Evolutionary conservation across 2,329 filamentous ascomycete genomes (phyloP), one percentile per base, ranked within the genome.

Genomic region (Paraphoma chrysanthemicola): DNA sequence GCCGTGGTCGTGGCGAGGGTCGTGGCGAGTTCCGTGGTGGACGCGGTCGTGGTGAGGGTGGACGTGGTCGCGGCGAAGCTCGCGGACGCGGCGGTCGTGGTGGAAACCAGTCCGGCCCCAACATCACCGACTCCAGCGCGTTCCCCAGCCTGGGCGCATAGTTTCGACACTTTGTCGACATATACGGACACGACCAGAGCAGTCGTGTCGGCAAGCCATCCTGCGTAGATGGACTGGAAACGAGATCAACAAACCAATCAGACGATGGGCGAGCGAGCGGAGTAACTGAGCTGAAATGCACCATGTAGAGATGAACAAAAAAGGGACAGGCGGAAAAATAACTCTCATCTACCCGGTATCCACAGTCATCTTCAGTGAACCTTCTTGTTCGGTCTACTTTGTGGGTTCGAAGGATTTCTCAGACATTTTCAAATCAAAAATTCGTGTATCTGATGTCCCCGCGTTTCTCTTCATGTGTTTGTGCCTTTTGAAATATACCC

Each of bases 81-180:
- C 80, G 82, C 70, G 80, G 82, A 59, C 81, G 82, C 68, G 79
- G 82, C 64, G 82, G 84, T 63, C 83, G 75, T 64, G 76, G 76
- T 61, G 72, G 71, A 57, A 64, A 56, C 49, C 62, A 63, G 57
- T 72, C 78, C 56, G 69, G 74, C 59, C 78, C 81, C 75, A 82
- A 83, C 76, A 73, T 82, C 66, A 69, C 75, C 61, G 83, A 85
- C 74, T 72, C 76, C 64, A 80, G 71, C 60, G 82, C 82, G 62
- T 85, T 85, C 80, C 83, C 83, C 53, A 82, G 77, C 76, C 74
- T 85, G 63, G 83, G 82, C 69, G 68, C 76, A 68, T 80, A 80
- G 54, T 65, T 51, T 63, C 63, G 59, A 68, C 62, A 51, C 48
- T 47, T 68, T 64, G 63, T 62, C 54, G 44, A 66, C 51, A 43